Evolutionary conservation across 371 early-diverging fungal species (phyloP).

Genomic region (Entomophthora muscae): DNA sequence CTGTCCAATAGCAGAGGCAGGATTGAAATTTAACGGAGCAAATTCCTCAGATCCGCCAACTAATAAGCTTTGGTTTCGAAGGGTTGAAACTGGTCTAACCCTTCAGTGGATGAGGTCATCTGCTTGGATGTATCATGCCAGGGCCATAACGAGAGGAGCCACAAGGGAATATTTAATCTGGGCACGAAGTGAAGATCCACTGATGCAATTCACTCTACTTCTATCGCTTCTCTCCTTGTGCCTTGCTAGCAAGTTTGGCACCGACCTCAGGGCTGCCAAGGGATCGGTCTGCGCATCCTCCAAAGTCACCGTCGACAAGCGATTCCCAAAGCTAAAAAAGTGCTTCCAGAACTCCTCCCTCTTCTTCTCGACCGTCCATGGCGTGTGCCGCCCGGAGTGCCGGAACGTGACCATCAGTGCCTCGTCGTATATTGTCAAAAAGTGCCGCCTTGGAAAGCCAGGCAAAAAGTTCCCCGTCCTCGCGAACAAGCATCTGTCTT

Average conservation of each 20-base stretch:
- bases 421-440: neutral
- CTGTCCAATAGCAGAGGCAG: too few species aligned
- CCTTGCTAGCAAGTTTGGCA: neutral
- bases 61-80: too few species aligned
- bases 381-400: neutral
- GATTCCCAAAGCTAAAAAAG: neutral
- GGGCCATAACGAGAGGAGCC: too few species aligned
- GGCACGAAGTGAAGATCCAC: too few species aligned
- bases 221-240: too few species aligned
- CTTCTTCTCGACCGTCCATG: constrained; percentile 6
- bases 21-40: too few species aligned
- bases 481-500: neutral
- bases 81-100: too few species aligned
- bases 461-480: neutral
- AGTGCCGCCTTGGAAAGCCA: neutral
- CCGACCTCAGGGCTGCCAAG: neutral
- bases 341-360: constrained; percentile 1
- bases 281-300: neutral
- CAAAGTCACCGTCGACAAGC: neutral
- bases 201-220: too few species aligned
- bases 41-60: too few species aligned
- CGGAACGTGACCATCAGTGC: neutral
- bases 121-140: too few species aligned
- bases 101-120: too few species aligned
- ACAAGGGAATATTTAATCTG: too few species aligned